These are phyloP conservation scores for Hypoxylon intermedium DNA, from an alignment of 495 filamentous ascomycete species.

Conservation along the genomic window DNA sequence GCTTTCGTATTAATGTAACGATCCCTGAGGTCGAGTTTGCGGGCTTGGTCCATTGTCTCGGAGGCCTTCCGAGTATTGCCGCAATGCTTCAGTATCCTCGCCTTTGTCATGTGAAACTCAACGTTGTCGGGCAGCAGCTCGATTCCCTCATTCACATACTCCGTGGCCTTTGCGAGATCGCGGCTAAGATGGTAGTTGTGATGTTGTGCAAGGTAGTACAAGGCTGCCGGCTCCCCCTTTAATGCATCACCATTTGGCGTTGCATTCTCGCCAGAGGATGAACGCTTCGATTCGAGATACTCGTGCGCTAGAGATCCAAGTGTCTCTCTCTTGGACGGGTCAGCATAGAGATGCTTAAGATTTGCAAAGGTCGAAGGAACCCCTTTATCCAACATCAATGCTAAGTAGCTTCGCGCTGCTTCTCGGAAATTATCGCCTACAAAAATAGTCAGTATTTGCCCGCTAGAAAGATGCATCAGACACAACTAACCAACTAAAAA, in stretches of 20 bases:
- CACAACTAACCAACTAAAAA: conserved; percentile 73
- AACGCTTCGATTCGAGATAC: conserved; percentile 66
- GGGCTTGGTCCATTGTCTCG: conserved; percentile 86
- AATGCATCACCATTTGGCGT: conserved; percentile 61
- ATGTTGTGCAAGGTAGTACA: conserved; percentile 95
- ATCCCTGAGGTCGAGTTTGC: conserved; percentile 83
- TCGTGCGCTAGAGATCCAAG: conserved; percentile 80
- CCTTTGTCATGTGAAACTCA: conserved; percentile 94
- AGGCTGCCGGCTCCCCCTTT: conserved; percentile 75
- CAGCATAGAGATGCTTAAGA: conserved; percentile 86
- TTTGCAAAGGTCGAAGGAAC: conserved; percentile 96
- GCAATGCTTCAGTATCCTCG: conserved; percentile 91
- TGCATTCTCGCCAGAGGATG: conserved; percentile 50
- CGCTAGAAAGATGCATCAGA: background rate
- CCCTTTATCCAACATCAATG: conserved; percentile 90
- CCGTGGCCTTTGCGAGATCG: conserved; percentile 78
- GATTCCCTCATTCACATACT: conserved; percentile 84
- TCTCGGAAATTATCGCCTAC: conserved; percentile 78
- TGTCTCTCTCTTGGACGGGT: conserved; percentile 74
- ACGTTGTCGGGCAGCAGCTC: conserved; percentile 77
- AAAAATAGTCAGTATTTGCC: conserved; percentile 20
- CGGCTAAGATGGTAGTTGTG: conserved; percentile 92
- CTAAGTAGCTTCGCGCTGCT: conserved; percentile 80
- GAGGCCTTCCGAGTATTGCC: conserved; percentile 82
- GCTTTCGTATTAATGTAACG: conserved; percentile 98